Conservation (phyloP, 345 rosid genomes). For the Gossypium thurberi region DNA sequence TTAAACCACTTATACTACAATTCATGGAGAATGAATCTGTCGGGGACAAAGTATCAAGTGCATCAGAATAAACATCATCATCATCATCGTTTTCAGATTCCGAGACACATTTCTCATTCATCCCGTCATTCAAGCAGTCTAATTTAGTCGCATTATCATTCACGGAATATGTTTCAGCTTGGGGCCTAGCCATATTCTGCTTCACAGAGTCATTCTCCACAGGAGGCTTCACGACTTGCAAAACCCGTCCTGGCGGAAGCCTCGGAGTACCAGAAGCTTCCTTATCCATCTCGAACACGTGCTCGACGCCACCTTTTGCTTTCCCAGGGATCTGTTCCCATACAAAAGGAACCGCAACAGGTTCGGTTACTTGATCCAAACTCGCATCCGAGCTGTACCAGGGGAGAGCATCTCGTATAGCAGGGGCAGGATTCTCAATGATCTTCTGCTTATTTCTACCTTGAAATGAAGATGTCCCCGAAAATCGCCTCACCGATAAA, state of each 20-base stretch:
- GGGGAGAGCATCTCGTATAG: conserved; percentile 24
- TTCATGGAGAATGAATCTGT: conserved; percentile 51
- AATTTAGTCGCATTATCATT: conserved; percentile 15
- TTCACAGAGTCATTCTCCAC: conserved; percentile 22
- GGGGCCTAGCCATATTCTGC: conserved; percentile 7
- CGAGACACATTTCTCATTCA: conserved; percentile 17
- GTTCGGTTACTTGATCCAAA: conserved; percentile 61
- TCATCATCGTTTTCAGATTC: conserved; percentile 37
- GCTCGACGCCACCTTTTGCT: conserved; percentile 27
- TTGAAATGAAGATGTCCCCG: conserved; percentile 28
- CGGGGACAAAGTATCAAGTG: conserved; percentile 46
- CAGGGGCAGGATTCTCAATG: conserved; percentile 18
- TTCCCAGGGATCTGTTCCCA: conserved; percentile 90
- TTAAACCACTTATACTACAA: conserved; percentile 50
- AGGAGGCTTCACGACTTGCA: conserved; percentile 23
- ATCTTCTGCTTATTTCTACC: conserved; percentile 24
- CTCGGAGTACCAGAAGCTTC: conserved; percentile 30
- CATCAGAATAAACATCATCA: conserved; percentile 69
- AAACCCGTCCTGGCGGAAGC: conserved; percentile 33
- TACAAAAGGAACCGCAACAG: conserved; percentile 74
- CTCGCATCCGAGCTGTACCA: conserved; percentile 23
- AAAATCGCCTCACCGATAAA: conserved; percentile 67
- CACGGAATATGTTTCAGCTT: not conserved
- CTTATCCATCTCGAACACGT: conserved; percentile 15
- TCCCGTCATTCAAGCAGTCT: conserved; percentile 21